Base-by-base conservation (phyloP, 2,329 filamentous ascomycete species). In the Myriosclerotinia curreyana region DNA sequence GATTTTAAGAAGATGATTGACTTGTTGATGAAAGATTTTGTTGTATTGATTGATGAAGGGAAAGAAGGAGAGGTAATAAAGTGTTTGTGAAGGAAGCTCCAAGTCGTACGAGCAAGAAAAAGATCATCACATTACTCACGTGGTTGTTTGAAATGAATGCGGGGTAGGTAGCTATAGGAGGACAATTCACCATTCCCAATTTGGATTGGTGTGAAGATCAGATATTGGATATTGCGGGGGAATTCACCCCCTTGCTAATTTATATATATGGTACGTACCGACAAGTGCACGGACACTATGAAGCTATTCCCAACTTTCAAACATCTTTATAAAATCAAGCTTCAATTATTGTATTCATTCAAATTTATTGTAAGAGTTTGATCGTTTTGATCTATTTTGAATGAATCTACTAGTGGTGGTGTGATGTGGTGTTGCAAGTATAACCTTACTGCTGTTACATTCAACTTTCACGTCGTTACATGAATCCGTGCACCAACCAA, bases 91-190 rank as follows among this genome's bases (percentile, higher is more conserved):
- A 36, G 8, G 28, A 48, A 59, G 55, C 14, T 46, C 8, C 42
- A 48, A 4, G 55, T 59, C 55, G 31, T 59, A 59, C 55, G 55
- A 59, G 42, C n/a, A 59, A 59, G 42, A 22, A 14, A 48, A 36
- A 59, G 42, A 59, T 59, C 55, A 59, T 14, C 55, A 59, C 31
- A 58, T 58, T 36, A 34, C 60, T 62, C 50, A 62, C 50, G 60
- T 62, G 60, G 60, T 62, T 62, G 15, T 63, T 63, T 51, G n/a
- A 31, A 46, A 36, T 69, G 64, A 46, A 36, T 69, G 64, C 51
- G 63, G 67, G 66, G 67, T 65, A 51, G 46, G 25, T 40, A 31
- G 20, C 9, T 9, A 44, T 4, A n/a, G 54, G 28, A 22, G 25
- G 28, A 31, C 40, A 44, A 56, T 56, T 2, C 1, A 48, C 28